phyloP scores from a whole-genome alignment of 179 eudicot genomes.

The Corrigiola litoralis region DNA sequence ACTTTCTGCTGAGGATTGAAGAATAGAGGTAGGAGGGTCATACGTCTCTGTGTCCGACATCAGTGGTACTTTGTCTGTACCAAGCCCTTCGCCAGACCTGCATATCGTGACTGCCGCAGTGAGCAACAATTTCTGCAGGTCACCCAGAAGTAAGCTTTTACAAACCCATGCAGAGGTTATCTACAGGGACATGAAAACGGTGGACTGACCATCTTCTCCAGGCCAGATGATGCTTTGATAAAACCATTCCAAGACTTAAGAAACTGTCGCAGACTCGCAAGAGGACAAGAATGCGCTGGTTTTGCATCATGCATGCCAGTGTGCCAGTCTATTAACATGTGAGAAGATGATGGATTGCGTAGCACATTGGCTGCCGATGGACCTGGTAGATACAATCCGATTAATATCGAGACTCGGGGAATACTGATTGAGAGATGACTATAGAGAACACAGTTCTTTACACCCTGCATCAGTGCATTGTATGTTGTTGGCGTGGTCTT shows the following conservation, averaged over 20 bases:
- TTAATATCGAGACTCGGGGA: too few relatives aligned
- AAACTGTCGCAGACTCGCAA: constrained; percentile 40
- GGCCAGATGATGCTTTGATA: constrained; percentile 47
- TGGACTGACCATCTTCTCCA: constrained; percentile 61
- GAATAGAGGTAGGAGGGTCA: constrained; percentile 32
- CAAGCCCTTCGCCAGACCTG: constrained; percentile 46
- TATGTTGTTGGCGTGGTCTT: too few relatives aligned
- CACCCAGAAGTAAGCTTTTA: constrained; percentile 42
- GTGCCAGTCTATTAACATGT: constrained; percentile 42
- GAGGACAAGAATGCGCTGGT: constrained; percentile 39
- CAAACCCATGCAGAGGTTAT: constrained; percentile 36
- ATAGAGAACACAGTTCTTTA: too few relatives aligned
- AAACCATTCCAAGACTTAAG: constrained; percentile 43
- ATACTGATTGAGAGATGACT: too few relatives aligned
- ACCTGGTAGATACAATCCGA: constrained; percentile 40
- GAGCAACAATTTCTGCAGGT: constrained; percentile 50
- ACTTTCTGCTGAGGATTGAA: constrained; percentile 33
- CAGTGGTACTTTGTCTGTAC: constrained; percentile 35
- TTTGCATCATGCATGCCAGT: constrained; percentile 55
- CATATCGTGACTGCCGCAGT: constrained; percentile 40
- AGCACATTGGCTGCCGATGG: constrained; percentile 59
- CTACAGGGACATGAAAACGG: constrained; percentile 34
- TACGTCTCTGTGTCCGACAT: constrained; percentile 58
- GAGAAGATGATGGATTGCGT: constrained; percentile 36
- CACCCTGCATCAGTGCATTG: too few relatives aligned